Evolutionary conservation across 1,284 basidiomycete species (phyloP), one percentile per base, ranked within the genome.

Genomic region (Moesziomyces aphidis): DNA sequence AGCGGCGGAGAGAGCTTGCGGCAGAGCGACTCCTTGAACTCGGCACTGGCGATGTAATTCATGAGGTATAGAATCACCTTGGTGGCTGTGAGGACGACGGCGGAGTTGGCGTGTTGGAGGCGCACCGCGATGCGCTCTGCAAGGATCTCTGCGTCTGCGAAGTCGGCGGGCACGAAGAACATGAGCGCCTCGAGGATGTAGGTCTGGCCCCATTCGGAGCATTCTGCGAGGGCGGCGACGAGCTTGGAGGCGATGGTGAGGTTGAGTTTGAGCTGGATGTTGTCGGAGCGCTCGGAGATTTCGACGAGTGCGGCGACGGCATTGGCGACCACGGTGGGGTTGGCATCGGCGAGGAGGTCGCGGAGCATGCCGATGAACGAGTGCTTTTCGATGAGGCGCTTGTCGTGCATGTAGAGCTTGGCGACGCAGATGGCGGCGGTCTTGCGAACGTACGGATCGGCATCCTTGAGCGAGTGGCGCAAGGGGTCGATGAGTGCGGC

Each of bases 131-230:
- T 92, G 39, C 95, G 91, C 85, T 99, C 97, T 5, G 93, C 94
- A 85, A 99, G 90, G 43, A 93, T 88, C 86, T 97, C 94, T 13
- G 97, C 95, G 82, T 99, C 97, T 42, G 90, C 88, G 65, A 93
- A 89, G 61, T 89, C 89, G 78, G 95, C 91, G 7, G 97, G 97
- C 8, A 97, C 92, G 83, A 93, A 99, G 57, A 95, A 93, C 68
- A 99, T 87, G 36, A 99, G 86, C 4, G 93, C 92, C 85, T 99
- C 97, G 56, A 99, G 89, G 73, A 99, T 98, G 85, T 99, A 99
- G 45, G 98, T 95, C 86, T 98, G 96, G 1, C 96, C 96, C 97
- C 97, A 99, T 86, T 97, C 94, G 48, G 94, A 95, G 81, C 93
- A 95, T 86, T 96, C 94, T 22, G 90, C 89, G 68, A 97, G 87